Conservation (phyloP, 768 basidiomycete genomes). For the Tulasnella calospora region DNA sequence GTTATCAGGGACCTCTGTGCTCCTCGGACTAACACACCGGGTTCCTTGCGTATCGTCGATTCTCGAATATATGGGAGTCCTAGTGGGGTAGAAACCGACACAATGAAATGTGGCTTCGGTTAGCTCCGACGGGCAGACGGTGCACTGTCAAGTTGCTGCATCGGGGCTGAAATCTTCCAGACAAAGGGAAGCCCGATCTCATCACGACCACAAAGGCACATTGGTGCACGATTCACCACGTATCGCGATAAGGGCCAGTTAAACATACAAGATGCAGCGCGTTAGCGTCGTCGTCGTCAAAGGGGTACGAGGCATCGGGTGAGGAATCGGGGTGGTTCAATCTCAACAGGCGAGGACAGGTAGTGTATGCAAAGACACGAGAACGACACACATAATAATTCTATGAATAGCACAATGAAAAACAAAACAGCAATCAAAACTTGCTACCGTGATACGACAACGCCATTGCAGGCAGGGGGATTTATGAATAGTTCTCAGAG, state of each 20-base stretch:
- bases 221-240: background rate
- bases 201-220: background rate
- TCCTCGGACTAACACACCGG: too few species aligned
- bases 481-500: background rate
- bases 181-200: background rate
- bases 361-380: background rate
- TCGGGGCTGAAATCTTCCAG: background rate
- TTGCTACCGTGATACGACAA: background rate
- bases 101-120: background rate
- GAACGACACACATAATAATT: background rate
- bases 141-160: background rate
- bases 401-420: background rate
- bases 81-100: background rate
- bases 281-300: background rate
- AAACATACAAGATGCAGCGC: background rate
- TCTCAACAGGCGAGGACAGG: background rate
- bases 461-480: background rate
- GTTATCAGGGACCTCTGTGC: too few species aligned
- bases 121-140: background rate
- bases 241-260: background rate
- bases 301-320: background rate
- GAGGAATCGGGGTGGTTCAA: background rate
- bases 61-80: too few species aligned
- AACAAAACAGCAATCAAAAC: background rate
- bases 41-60: too few species aligned